Percentiles rank a stretch among this genome's conserved stretches.
Conservation (phyloP, 495 filamentous ascomycete species). For the Neurospora hispaniola region DNA sequence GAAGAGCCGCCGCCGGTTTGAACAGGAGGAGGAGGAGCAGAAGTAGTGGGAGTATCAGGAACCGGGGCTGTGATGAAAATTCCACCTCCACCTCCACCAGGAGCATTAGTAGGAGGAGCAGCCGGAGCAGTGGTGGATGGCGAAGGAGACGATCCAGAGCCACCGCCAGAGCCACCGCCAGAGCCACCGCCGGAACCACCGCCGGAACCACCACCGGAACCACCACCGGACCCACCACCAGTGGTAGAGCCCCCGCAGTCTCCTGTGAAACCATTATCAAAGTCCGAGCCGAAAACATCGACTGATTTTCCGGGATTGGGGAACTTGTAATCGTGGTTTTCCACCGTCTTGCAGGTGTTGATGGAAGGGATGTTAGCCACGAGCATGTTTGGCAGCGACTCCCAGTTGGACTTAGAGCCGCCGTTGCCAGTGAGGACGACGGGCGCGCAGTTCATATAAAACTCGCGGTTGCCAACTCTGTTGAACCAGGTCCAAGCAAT, state of each 20-base stretch:
- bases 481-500: conserved; percentile 91
- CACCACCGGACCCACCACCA: conserved; percentile 13
- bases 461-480: conserved; percentile 76
- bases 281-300: conserved; percentile 16
- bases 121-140: conserved; percentile 1
- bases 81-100: conserved; percentile 45
- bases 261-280: neutral
- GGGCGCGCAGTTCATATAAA: conserved; percentile 92
- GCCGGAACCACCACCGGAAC: conserved; percentile 9
- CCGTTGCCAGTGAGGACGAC: conserved; percentile 50
- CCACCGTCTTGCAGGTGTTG: conserved; percentile 38
- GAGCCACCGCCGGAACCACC: neutral
- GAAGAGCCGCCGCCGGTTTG: neutral
- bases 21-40: neutral
- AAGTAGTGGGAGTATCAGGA: neutral
- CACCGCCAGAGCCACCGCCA: neutral
- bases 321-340: conserved; percentile 36
- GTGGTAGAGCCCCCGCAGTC: too few species aligned
- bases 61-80: conserved; percentile 49
- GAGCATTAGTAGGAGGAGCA: conserved; percentile 2
- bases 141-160: neutral
- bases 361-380: conserved; percentile 54
- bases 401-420: conserved; percentile 37
- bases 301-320: conserved; percentile 48
- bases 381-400: conserved; percentile 67